phyloP scores from a whole-genome alignment of 805 yeast genomes.

The Candida tallmaniae region DNA sequence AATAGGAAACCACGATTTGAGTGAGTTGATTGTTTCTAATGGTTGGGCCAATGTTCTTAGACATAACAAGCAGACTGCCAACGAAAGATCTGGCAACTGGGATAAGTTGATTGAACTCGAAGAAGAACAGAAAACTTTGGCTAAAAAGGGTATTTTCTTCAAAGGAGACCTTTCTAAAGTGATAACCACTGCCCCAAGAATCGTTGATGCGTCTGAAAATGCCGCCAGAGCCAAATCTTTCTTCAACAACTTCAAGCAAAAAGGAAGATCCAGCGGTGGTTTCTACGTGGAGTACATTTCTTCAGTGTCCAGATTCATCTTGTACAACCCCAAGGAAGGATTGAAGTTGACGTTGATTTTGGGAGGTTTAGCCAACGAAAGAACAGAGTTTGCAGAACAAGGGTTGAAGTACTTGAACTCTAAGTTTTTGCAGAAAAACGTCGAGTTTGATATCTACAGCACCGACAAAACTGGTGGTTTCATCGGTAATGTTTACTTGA shows the following conservation, averaged over 20 bases:
- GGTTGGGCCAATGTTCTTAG: constrained; percentile 78
- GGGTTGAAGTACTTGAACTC: constrained; percentile 53
- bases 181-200: constrained; percentile 53
- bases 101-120: constrained; percentile 72
- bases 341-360: constrained; percentile 63
- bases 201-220: constrained; percentile 78
- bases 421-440: constrained; percentile 65
- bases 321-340: constrained; percentile 68
- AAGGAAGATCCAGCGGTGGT: constrained; percentile 63
- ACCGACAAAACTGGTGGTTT: constrained; percentile 79
- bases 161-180: constrained; percentile 40
- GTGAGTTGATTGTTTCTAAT: constrained; percentile 52
- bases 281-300: constrained; percentile 65
- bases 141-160: constrained; percentile 58
- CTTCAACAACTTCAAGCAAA: constrained; percentile 63
- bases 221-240: constrained; percentile 69
- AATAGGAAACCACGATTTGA: constrained; percentile 53
- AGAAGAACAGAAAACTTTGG: constrained; percentile 47
- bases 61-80: constrained; percentile 67
- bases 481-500: constrained; percentile 62
- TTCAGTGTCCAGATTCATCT: constrained; percentile 62
- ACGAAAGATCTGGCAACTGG: constrained; percentile 71
- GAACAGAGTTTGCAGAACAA: constrained; percentile 36
- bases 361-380: constrained; percentile 60
- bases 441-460: constrained; percentile 62